Evolutionary conservation across 1,284 basidiomycete species (phyloP).

Genomic region (Prillingera fragicola): DNA sequence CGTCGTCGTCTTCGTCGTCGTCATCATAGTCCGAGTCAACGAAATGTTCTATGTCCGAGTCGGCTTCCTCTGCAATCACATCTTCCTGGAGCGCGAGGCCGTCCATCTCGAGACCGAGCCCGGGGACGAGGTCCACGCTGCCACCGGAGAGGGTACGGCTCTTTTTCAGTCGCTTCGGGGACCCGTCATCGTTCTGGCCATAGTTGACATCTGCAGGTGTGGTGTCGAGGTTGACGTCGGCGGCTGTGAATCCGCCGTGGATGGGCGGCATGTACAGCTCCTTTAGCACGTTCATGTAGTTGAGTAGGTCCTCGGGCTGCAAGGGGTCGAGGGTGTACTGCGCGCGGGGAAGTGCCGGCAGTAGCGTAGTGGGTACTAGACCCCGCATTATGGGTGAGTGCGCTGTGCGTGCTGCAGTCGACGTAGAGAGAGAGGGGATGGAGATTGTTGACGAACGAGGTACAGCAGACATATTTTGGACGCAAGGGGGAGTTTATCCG

Average conservation of each 20-base stretch:
- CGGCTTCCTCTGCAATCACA: slow-evolving; percentile 10
- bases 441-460: too few relatives aligned
- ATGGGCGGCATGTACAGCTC: slow-evolving; percentile 42
- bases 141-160: slow-evolving; percentile 22
- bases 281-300: slow-evolving; percentile 32
- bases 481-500: too few relatives aligned
- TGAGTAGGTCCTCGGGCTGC: slow-evolving; percentile 23
- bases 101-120: slow-evolving; percentile 28
- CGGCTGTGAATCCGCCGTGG: slow-evolving; percentile 38
- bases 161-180: slow-evolving; percentile 10
- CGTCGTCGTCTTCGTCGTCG: slow-evolving; percentile 10
- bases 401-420: too few relatives aligned
- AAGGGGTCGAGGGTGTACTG: slow-evolving; percentile 34
- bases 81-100: slow-evolving; percentile 20
- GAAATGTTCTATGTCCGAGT: slow-evolving; percentile 4
- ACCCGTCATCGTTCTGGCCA: neutral
- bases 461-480: too few relatives aligned
- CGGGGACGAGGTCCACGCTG: slow-evolving; percentile 20
- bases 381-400: too few relatives aligned
- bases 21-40: slow-evolving; percentile 9
- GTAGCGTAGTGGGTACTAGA: slow-evolving; percentile 30
- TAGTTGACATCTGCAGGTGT: too few relatives aligned
- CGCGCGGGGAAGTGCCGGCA: slow-evolving; percentile 35
- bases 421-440: too few relatives aligned
- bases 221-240: slow-evolving; percentile 22